These are phyloP conservation scores for Fusarium praegraminearum DNA, from an alignment of 2,329 filamentous ascomycete species.

Conservation along the genomic window DNA sequence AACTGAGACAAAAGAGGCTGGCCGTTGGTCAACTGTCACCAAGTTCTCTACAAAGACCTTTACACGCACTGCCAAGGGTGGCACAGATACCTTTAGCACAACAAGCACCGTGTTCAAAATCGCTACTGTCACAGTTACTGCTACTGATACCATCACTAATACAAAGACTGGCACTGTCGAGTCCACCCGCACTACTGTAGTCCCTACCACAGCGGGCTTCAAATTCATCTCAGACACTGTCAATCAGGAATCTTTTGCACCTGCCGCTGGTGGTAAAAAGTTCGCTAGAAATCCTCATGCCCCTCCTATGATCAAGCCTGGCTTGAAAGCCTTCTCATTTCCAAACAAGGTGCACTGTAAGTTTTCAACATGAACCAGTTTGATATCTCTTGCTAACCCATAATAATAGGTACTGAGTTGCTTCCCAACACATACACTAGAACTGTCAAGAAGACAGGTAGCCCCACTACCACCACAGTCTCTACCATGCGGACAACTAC, in stretches of 20 bases:
- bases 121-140: conserved; percentile 9
- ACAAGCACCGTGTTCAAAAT: conserved; percentile 18
- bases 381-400: background rate
- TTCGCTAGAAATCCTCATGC: background rate
- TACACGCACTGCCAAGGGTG: conserved; percentile 3
- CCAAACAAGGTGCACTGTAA: conserved; percentile 9
- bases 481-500: conserved; percentile 3
- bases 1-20: conserved; percentile 2
- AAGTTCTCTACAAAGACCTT: conserved; percentile 5
- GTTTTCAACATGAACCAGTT: rapidly evolving
- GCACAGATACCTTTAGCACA: conserved; percentile 3
- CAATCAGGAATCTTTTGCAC: background rate
- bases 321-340: conserved; percentile 12
- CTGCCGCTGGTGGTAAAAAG: background rate
- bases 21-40: conserved; percentile 18
- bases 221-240: conserved; percentile 4
- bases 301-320: background rate
- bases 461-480: conserved; percentile 1
- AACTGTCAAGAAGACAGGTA: background rate
- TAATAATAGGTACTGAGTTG: background rate
- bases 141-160: conserved; percentile 5
- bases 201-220: conserved; percentile 8
- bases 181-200: conserved; percentile 10
- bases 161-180: conserved; percentile 8
- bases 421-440: conserved; percentile 1